These are phyloP conservation scores for Brassica hybrid DNA, from an alignment of 441 rosid species.

Conservation along the genomic window DNA sequence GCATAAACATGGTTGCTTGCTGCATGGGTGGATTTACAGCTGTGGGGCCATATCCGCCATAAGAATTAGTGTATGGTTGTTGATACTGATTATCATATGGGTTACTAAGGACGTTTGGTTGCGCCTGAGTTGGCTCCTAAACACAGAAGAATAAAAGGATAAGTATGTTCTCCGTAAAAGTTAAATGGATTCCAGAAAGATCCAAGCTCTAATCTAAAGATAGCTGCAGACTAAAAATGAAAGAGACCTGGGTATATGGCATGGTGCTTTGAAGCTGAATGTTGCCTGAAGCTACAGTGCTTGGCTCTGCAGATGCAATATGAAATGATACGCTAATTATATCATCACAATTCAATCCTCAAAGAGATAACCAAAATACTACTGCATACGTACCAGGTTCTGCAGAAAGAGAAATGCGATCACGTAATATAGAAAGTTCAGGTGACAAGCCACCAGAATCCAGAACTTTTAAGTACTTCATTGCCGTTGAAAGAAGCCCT, in stretches of 20 bases:
- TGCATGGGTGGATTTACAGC: constrained; percentile 58
- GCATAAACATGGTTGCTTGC: constrained; percentile 58
- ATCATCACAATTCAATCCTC: not conserved
- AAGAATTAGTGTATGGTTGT: constrained; percentile 53
- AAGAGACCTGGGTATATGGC: not conserved
- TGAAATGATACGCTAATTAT: not conserved
- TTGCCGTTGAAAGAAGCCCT: constrained; percentile 5
- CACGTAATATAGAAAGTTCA: constrained; percentile 5
- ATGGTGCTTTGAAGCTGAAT: not conserved
- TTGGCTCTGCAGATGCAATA: not conserved
- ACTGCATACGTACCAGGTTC: constrained; percentile 1
- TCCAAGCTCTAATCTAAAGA: constrained; percentile 15
- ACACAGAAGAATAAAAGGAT: constrained; percentile 33
- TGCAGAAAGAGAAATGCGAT: constrained; percentile 6
- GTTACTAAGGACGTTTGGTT: constrained; percentile 55
- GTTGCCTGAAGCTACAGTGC: constrained; percentile 1
- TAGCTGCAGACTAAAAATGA: constrained; percentile 7
- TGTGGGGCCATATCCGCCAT: constrained; percentile 56
- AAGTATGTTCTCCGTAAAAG: constrained; percentile 18
- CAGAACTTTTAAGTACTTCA: not conserved
- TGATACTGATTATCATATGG: constrained; percentile 70
- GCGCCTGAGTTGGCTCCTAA: constrained; percentile 51
- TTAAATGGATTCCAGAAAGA: constrained; percentile 14
- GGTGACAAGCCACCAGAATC: constrained; percentile 3
- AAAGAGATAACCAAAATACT: not conserved